A percentile compares a stretch with the other conserved stretches of the same genome.
These are phyloP conservation scores for Solanum ossicruentum DNA, from an alignment of 257 asterid genomes.

Conservation along the genomic window DNA sequence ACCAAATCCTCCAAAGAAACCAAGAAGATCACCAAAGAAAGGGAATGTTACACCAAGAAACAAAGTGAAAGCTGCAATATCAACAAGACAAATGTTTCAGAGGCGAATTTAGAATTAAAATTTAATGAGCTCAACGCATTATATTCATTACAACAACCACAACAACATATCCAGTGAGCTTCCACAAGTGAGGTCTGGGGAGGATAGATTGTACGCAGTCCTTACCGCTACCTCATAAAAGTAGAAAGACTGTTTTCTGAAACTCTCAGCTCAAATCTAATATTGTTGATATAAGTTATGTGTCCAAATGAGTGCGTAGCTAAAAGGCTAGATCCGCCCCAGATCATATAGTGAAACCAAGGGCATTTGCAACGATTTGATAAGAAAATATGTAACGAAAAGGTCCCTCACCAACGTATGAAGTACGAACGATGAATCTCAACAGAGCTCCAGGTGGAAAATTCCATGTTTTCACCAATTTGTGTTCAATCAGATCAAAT, in stretches of 20 bases:
- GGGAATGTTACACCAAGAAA: slow-evolving; percentile 80
- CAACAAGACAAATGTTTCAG: background rate
- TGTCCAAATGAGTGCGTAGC: background rate
- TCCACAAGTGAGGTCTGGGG: no score
- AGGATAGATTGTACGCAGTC: no score
- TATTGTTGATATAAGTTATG: background rate
- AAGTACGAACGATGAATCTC: slow-evolving; percentile 49
- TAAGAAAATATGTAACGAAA: background rate
- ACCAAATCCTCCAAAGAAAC: slow-evolving; percentile 95
- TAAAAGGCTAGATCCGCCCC: background rate
- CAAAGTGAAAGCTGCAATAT: slow-evolving; percentile 62
- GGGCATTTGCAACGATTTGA: background rate
- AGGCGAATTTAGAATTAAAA: background rate
- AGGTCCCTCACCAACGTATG: slow-evolving; percentile 54
- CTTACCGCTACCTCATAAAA: no score
- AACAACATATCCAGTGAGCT: no score
- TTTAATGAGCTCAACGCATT: background rate
- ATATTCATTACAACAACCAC: background rate
- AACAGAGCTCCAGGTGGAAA: slow-evolving; percentile 27
- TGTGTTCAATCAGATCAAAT: slow-evolving; percentile 54
- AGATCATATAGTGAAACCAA: background rate
- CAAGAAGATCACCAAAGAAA: slow-evolving; percentile 91
- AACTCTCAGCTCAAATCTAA: background rate
- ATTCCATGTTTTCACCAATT: slow-evolving; percentile 21
- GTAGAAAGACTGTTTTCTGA: no score